A percentile compares a stretch with the other conserved stretches of the same genome.
phyloP scores from a whole-genome alignment of 2,329 filamentous ascomycete genomes.

The Aspergillus sclerotialis region DNA sequence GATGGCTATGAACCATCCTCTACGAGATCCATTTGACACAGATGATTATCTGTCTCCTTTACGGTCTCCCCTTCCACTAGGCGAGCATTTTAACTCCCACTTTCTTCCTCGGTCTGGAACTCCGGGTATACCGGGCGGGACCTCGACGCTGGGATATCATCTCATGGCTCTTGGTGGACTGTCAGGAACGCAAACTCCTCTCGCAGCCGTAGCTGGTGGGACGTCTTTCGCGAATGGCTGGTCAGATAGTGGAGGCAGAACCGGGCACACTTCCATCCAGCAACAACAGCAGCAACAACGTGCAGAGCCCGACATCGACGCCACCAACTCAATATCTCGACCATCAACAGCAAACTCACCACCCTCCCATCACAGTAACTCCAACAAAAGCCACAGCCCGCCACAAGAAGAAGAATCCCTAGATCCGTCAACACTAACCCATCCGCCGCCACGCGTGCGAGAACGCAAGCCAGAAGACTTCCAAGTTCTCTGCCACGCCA shows the following conservation, averaged over 20 bases:
- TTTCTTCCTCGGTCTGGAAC: conserved; percentile 40
- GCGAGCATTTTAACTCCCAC: conserved; percentile 33
- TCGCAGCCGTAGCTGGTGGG: conserved; percentile 40
- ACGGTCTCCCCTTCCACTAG: conserved; percentile 28
- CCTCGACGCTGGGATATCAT: conserved; percentile 44
- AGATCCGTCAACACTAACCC: conserved; percentile 10
- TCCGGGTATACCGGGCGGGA: conserved; percentile 42
- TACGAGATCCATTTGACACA: conserved; percentile 23
- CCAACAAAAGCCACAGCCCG: conserved; percentile 16
- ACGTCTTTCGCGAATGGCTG: conserved; percentile 33
- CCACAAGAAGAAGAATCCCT: conserved; percentile 9
- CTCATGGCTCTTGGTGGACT: conserved; percentile 42
- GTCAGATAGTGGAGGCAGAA: conserved; percentile 20
- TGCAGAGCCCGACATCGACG: conserved; percentile 28
- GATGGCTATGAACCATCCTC: conserved; percentile 17
- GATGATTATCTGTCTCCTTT: conserved; percentile 24
- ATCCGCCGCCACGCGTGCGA: conserved; percentile 47
- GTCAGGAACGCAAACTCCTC: conserved; percentile 43
- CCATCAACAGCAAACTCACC: conserved; percentile 37
- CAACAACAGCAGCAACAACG: conserved; percentile 18
- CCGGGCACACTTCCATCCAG: conserved; percentile 15
- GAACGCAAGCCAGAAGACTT: conserved; percentile 79
- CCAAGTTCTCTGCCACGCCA: conserved; percentile 85
- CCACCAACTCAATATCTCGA: conserved; percentile 31
- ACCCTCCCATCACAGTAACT: conserved; percentile 20